phyloP scores from a whole-genome alignment of 2,329 filamentous ascomycete species.

The Fusarium piperis region DNA sequence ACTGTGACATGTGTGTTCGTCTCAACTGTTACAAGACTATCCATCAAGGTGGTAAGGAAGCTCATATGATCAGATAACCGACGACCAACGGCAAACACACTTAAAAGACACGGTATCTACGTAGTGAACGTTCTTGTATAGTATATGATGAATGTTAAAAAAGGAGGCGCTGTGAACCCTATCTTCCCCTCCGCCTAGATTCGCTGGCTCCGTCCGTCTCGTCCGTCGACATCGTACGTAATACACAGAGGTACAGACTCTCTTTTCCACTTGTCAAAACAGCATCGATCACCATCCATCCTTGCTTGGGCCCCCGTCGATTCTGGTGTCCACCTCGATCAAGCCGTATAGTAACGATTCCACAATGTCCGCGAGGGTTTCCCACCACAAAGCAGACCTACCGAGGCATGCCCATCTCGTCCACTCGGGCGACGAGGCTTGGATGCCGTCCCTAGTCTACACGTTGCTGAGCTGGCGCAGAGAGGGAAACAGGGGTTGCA shows the following conservation, averaged over 20 bases:
- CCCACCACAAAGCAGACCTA: conserved; percentile 12
- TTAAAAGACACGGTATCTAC: neutral
- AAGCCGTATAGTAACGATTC: conserved; percentile 7
- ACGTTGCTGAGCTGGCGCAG: conserved; percentile 1
- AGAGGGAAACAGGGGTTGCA: conserved; percentile 30
- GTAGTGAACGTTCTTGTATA: conserved; percentile 33
- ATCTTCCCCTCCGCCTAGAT: conserved; percentile 16
- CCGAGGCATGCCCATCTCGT: neutral
- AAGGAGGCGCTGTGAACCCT: conserved; percentile 31
- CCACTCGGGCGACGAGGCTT: conserved; percentile 5
- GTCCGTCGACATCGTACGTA: conserved; percentile 26
- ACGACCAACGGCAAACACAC: neutral
- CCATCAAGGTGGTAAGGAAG: neutral
- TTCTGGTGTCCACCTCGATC: conserved; percentile 6
- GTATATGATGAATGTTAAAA: conserved; percentile 34
- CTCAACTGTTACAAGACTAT: neutral
- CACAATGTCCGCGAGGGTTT: conserved; percentile 15
- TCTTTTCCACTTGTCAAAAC: conserved; percentile 18
- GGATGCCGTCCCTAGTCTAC: conserved; percentile 22
- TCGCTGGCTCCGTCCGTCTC: conserved; percentile 11
- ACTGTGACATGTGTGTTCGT: neutral
- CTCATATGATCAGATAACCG: neutral
- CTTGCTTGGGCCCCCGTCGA: conserved; percentile 6
- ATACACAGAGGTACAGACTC: conserved; percentile 36
- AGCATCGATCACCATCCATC: conserved; percentile 11